These are phyloP conservation scores for Lipomyces starkeyi DNA, from an alignment of 805 yeast genomes.

Conservation along the genomic window DNA sequence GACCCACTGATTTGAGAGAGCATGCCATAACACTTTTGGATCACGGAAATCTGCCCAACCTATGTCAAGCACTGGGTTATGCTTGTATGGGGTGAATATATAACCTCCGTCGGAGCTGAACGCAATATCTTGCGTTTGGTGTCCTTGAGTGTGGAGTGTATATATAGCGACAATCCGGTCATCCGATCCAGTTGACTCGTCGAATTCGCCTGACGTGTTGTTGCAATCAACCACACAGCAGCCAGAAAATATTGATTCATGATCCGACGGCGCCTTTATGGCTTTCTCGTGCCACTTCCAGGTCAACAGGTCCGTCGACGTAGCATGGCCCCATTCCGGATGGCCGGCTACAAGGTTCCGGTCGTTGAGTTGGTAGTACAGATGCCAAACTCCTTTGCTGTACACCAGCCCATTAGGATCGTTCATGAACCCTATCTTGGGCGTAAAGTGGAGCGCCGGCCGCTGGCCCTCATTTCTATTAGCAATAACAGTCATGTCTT, in stretches of 20 bases:
- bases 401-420: conserved; percentile 54
- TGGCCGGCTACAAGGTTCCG: conserved; percentile 46
- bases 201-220: conserved; percentile 1
- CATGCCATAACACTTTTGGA: conserved; percentile 20
- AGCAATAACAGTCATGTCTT: not conserved
- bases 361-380: conserved; percentile 52
- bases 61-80: not conserved
- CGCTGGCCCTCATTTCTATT: conserved; percentile 11
- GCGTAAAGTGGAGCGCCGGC: conserved; percentile 46
- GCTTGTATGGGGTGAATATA: not conserved
- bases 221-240: not conserved
- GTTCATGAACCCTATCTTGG: conserved; percentile 51
- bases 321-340: conserved; percentile 54
- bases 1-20: conserved; percentile 11
- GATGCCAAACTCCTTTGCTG: conserved; percentile 47
- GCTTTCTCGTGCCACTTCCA: conserved; percentile 50
- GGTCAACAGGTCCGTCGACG: conserved; percentile 46
- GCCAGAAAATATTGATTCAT: not conserved
- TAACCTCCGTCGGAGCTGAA: conserved; percentile 1
- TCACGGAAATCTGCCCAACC: not conserved
- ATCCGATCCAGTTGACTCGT: not conserved
- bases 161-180: not conserved
- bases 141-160: not conserved
- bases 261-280: conserved; percentile 41
- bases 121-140: not conserved